Evolutionary conservation across 176 grass and related monocot species (phyloP).

Genomic region (Avena atlantica): DNA sequence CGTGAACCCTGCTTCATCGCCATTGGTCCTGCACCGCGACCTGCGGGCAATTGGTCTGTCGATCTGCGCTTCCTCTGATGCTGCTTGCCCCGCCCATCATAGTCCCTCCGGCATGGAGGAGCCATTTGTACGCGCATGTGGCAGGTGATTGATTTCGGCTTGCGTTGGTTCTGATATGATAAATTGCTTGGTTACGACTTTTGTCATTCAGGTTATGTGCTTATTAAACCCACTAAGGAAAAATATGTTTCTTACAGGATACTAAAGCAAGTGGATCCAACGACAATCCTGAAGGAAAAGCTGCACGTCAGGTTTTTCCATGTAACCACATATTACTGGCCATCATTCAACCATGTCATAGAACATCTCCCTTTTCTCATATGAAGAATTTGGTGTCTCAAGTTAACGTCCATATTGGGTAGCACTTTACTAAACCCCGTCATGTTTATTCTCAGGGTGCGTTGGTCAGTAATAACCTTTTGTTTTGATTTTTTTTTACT

Average conservation of each 20-base stretch:
- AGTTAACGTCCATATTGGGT: constrained; percentile 57
- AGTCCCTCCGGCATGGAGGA: too few relatives aligned
- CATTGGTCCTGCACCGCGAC: too few relatives aligned
- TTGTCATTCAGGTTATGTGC: not conserved
- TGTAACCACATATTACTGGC: constrained; percentile 27
- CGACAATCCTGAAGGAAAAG: constrained; percentile 35
- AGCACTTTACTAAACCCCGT: constrained; percentile 85
- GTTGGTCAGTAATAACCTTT: constrained; percentile 68
- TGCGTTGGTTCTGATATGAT: too few relatives aligned
- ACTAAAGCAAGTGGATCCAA: constrained; percentile 44
- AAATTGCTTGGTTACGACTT: too few relatives aligned
- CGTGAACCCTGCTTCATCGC: too few relatives aligned
- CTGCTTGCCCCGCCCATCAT: too few relatives aligned
- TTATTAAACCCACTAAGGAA: constrained; percentile 22
- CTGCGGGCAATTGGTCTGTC: too few relatives aligned
- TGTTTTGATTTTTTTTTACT: constrained; percentile 25
- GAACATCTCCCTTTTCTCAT: constrained; percentile 54
- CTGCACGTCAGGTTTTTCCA: constrained; percentile 39
- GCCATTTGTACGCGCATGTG: too few relatives aligned
- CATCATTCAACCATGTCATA: constrained; percentile 36
- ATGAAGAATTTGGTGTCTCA: constrained; percentile 63
- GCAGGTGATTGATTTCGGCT: too few relatives aligned
- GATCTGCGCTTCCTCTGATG: too few relatives aligned
- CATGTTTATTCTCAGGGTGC: constrained; percentile 74
- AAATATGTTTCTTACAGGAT: constrained; percentile 52